Evolutionary conservation across 371 early-diverging fungal species (phyloP), one percentile per base, ranked within the genome.

Genomic region (Zychaea mexicana): DNA sequence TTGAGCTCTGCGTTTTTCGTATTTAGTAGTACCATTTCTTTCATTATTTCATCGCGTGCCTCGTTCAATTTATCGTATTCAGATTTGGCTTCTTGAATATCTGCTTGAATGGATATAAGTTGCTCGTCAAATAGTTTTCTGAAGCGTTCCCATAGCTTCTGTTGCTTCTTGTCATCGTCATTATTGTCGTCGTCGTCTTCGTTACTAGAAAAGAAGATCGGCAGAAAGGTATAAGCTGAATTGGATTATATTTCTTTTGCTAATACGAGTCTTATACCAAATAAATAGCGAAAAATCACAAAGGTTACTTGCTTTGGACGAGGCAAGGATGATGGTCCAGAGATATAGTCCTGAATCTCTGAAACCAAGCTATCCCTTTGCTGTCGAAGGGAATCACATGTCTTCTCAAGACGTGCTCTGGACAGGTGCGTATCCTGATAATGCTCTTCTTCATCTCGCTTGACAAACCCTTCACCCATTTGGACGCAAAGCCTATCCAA

Each of bases 21-120:
- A 39, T 82, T 85, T n/a, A 87, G 63, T 27, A 85, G 64, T 24
- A 84, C 78, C 80, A 83, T 87, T 57, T 87, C 87, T 17, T 71
- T 66, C 19, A 83, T 55, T 7, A 78, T 64, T 28, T 70, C 71
- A 21, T 74, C 69, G 17, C 74, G 68, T n/a, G 47, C 62, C 9
- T 7, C 26, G 5, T 28, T 12, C 45, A 58, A 45, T 27, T 30
- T 33, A 17, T 12, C 15, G n/a, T 60, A 60, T 31, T 60, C 32
- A 19, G 30, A 15, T 17, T 60, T 28, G 31, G 61, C 61, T 31
- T 15, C 24, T 33, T 52, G 22, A 9, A 60, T 60, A 27, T 60
- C 61, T n/a, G 28, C 32, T 31, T 49, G 61, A 19, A 60, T 49
- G 7, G 61, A 60, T 24, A 17, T n/a, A 19, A 60, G 27, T 4